Base-by-base conservation (phyloP, 2,329 filamentous ascomycete species). In the Diaporthe capsici region DNA sequence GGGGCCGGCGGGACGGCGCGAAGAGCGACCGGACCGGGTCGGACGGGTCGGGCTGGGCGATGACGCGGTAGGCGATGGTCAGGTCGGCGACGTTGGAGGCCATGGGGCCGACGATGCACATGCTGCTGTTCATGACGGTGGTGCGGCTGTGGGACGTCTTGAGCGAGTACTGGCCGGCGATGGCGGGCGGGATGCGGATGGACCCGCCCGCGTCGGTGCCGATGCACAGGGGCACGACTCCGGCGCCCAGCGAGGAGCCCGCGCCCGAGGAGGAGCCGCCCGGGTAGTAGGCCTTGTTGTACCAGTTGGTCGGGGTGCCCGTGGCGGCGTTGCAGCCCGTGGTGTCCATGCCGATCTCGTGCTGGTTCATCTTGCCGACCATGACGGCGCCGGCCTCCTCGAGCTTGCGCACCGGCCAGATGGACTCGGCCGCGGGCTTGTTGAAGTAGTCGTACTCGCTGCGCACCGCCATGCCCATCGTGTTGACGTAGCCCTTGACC, bases 181-280 rank as follows among this genome's bases (percentile, higher is more conserved):
- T 96, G 44, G 89, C 88, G 0, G 92, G 86, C 0, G 95, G 95
- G 51, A 97, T 90, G 53, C 95, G 92, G 74, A 95, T 90, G 76
- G 92, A 94, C 76, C 94, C 94, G 51, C 94, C 94, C 2, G 94
- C 93, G 79, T 96, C 94, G 8, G 92, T 93, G 51, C 94, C 95
- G 37, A 96, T 86, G 1, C 91, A 90, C 77, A 95, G 91, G n/a
- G 94, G 94, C 3, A 96, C 88, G 34, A 97, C 84, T 2, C 94
- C 94, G 10, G 91, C 89, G 28, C 89, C 89, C 37, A 96, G 88
- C 17, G 92, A 90, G 72, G 95, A 96, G 0, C 89, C 94, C 4
- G 90, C 93, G 3, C 95, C 95, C 3, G 94, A 94, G 0, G 94
- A 95, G 0, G 94, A 96, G 39, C 95, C 95, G 65, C 95, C 95